Base-by-base conservation (phyloP, 495 filamentous ascomycete genomes). In the Aspergillus heteromorphus region DNA sequence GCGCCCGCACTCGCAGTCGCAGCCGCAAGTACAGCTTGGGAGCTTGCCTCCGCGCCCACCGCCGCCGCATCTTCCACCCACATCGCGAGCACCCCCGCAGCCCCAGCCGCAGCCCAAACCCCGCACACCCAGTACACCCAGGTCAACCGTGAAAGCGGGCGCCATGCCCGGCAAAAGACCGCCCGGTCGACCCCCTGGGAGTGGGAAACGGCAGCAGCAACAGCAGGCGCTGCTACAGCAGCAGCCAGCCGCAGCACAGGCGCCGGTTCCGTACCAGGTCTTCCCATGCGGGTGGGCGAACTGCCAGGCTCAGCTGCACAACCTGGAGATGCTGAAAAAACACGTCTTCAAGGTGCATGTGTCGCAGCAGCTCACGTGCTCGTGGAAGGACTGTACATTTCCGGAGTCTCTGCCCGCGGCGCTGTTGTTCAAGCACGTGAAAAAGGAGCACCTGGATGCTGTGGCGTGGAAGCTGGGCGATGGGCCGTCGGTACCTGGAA, bases 251-350 rank as follows among this genome's bases (percentile, higher is more conserved):
- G 61, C 61, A 11, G 45, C 40, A 0, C 53, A 54, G 38, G 48
- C 47, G 11, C 51, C 31, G 16, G 34, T 50, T 4, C 38, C 64
- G 1, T 79, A 77, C 55, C 65, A 65, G 36, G 68, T 82, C 11
- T 86, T 74, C 65, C 67, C 74, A 34, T 92, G 88, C 64, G 59
- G 70, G 30, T 91, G 87, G 88, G 63, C 76, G 34, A 65, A 70
- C 7, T 95, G 89, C 61, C 73, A 75, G 5, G 82, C 84, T 0
- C 79, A 90, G 62, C 72, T 93, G 3, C 88, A 92, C 57, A 92
- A 91, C 62, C 63, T 90, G 29, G 79, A 84, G 2, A 83, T 83
- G 0, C 73, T 93, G 18, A 80, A 82, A 51, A 80, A 78, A 49
- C 89, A 95, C 63, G 62, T 92, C 18, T 59, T 74, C 27, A 79